Evolutionary conservation across 2,329 filamentous ascomycete genomes (phyloP), one percentile per base, ranked within the genome.

Genomic region (Diatrype stigma): DNA sequence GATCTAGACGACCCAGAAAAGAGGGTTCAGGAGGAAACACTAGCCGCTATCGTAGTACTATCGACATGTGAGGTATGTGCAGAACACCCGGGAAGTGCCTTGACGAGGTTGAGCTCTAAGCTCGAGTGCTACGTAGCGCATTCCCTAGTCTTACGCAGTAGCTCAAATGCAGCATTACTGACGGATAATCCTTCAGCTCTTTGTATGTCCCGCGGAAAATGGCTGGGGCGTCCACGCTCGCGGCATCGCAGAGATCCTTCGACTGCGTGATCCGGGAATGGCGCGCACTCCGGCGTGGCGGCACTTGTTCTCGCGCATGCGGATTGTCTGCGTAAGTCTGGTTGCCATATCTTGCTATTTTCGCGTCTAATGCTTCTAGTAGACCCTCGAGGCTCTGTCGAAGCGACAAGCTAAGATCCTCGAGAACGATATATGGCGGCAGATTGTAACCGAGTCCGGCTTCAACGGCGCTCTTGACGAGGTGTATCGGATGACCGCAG

Each of bases 301-400:
- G 26, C 55, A 59, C 45, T 47, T 59, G 17, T 55, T 56, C n/a
- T 52, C 55, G 17, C 56, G 56, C 32, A 54, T 59, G 55, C 54
- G 55, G 42, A 42, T 59, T 47, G 51, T 59, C 26, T 59, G 56
- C 35, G 56, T 57, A 50, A 54, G 56, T 55, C 44, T 40, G 17
- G 17, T 35, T 46, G 11, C 19, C 17, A 32, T 16, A n/a, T 30
- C 10, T 30, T 30, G 26, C 26, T 10, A 3, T 45, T 22, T 48
- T 50, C 16, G 40, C 22, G 12, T 52, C 53, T 56, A 51, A 56
- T 30, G 3, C 26, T 22, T 34, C 3, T 35, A 19, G 37, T 26
- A 56, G 52, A 56, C 52, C 21, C 49, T 58, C 10, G 51, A 53
- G 42, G 53, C 51, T 46, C 16, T 56, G 42, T 51, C 53, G 32